Evolutionary conservation across 1,284 basidiomycete species (phyloP).

Genomic region (Rhodotorula sp.): DNA sequence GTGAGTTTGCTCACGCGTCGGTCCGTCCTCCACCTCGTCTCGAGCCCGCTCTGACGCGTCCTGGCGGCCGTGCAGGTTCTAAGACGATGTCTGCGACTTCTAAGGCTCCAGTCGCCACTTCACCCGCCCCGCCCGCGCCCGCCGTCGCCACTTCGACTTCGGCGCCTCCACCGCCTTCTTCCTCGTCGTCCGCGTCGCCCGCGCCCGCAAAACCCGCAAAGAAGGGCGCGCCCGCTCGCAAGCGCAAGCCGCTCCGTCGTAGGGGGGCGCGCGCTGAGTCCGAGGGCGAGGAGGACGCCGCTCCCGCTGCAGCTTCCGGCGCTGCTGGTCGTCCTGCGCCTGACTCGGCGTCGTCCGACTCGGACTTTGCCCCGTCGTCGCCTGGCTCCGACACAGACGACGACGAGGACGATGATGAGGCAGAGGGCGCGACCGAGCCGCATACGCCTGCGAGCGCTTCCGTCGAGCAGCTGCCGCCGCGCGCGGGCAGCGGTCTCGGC

Average conservation of each 20-base stretch:
- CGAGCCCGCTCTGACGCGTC: constrained; percentile 1
- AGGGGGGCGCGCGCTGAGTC: constrained; percentile 22
- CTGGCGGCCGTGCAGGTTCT: background rate
- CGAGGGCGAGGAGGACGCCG: constrained; percentile 13
- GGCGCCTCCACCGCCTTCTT: background rate
- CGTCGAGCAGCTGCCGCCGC: constrained; percentile 3
- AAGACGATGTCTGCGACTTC: constrained; percentile 1
- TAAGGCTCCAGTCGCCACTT: background rate
- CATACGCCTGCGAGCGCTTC: constrained; percentile 12
- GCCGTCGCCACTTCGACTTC: too few relatives aligned
- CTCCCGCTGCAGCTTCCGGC: background rate
- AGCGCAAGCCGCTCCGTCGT: constrained; percentile 24
- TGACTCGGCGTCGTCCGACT: constrained; percentile 19
- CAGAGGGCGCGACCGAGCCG: constrained; percentile 4
- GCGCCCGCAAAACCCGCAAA: constrained; percentile 5
- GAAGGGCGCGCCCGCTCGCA: background rate
- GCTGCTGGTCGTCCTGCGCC: background rate
- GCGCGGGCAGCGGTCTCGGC: background rate
- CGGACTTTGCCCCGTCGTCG: constrained; percentile 7
- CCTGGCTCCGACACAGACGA: constrained; percentile 9
- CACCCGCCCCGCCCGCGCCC: background rate
- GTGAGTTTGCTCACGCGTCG: background rate
- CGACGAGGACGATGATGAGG: constrained; percentile 17
- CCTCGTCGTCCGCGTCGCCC: background rate
- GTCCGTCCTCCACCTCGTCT: background rate